A percentile compares a stretch with the other conserved stretches of the same genome.
phyloP scores from a whole-genome alignment of 1,284 basidiomycete species.

The Cryptococcus sp. region DNA sequence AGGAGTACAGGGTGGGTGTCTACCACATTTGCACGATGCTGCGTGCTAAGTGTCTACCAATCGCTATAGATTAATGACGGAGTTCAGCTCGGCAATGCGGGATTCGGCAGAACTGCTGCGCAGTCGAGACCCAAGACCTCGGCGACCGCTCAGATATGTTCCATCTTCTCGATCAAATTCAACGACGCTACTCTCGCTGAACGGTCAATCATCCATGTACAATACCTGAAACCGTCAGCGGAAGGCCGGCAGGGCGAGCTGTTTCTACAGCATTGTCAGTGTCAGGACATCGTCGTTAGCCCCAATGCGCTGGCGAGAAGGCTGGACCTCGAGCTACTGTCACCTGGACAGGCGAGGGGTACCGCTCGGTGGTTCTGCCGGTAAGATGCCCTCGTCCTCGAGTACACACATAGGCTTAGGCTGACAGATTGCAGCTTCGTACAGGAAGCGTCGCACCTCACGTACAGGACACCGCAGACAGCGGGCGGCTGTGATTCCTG shows the following conservation, averaged over 20 bases:
- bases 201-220: not conserved
- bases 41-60: not conserved
- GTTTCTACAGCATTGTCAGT: conserved; percentile 20
- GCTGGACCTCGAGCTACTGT: conserved; percentile 7
- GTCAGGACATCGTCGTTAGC: conserved; percentile 14
- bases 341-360: not conserved
- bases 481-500: conserved; percentile 17
- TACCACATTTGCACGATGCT: no score
- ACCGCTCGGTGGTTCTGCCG: conserved; percentile 7
- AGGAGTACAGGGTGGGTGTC: conserved; percentile 1
- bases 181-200: not conserved
- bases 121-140: no score
- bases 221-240: not conserved
- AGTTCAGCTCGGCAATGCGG: no score
- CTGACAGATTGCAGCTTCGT: conserved; percentile 9
- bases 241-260: conserved; percentile 11
- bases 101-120: no score
- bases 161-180: not conserved
- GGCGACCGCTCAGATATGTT: not conserved
- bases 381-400: conserved; percentile 6
- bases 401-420: not conserved
- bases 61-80: no score
- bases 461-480: conserved; percentile 1
- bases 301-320: not conserved
- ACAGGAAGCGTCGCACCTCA: not conserved